Base-by-base conservation (phyloP, 2,329 filamentous ascomycete genomes). In the Chrysoporthe deuterocubensis region DNA sequence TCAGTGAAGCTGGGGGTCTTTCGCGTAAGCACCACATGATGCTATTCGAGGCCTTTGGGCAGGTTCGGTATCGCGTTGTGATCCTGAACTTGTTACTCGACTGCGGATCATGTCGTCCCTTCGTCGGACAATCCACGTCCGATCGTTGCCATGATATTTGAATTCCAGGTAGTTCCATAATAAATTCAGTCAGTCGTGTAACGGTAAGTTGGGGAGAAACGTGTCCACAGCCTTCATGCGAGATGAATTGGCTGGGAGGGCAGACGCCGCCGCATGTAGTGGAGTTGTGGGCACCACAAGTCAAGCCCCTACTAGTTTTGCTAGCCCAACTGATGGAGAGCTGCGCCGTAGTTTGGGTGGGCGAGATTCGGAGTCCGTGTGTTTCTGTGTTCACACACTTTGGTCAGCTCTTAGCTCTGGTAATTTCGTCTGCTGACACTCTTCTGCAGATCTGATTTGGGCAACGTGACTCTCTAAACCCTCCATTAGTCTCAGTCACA, bases 21-120 rank as follows among this genome's bases (percentile, higher is more conserved):
- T 21, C 66, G 65, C 67, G 62, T 58, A 18, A 26, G n/a, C 44
- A 43, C 44, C 16, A 26, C 59, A 42, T 34, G 18, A n/a, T 52
- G 42, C 21, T 34, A 52, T 56, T 18, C 9, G 34, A 34, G 37
- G 9, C 40, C 37, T 37, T 65, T 21, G 16, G 18, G 54, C 16
- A 64, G 40, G 21, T 6, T 34, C 21, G 34, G 18, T 37, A 40
- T 7, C 32, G 18, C 34, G 14, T 14, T 26, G 9, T 57, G 54
- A 57, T 34, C 32, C 18, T 34, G 16, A 40, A 16, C 50, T 21
- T 46, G 52, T 37, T 62, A 59, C 48, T 58, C 26, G 13, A 66
- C 63, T 52, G 21, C 61, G 44, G 21, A 37, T 44, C 13, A 56
- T 61, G 26, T 60, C 58, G 58, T 65, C 44, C 64, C 14, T 21